These are phyloP conservation scores for Diplodia corticola DNA, from an alignment of 2,329 filamentous ascomycete species.

Conservation along the genomic window DNA sequence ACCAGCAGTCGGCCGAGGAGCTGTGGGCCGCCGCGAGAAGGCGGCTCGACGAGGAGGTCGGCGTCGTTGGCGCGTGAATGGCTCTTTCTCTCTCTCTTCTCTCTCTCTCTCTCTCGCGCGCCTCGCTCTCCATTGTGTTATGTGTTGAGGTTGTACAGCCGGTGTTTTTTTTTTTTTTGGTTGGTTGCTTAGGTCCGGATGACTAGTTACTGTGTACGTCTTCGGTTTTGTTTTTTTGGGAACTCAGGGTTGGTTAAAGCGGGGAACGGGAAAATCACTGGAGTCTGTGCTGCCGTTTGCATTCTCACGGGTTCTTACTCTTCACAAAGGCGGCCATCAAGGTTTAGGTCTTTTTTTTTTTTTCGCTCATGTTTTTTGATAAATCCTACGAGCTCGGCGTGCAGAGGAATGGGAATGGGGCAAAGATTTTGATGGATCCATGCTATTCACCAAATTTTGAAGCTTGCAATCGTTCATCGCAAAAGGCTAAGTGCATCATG, in stretches of 20 bases:
- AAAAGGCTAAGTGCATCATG: background rate
- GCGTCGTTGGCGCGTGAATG: background rate
- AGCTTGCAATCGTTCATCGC: background rate
- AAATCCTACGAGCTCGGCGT: background rate
- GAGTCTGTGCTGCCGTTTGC: background rate
- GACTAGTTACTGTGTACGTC: too few relatives aligned
- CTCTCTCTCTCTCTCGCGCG: too few relatives aligned
- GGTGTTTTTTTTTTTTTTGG: background rate
- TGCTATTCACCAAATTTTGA: background rate
- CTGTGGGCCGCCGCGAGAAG: background rate
- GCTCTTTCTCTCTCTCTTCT: too few relatives aligned
- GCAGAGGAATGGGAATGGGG: background rate
- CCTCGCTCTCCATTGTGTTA: background rate
- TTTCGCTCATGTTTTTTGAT: background rate
- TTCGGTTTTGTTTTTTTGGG: too few relatives aligned
- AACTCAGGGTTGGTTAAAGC: background rate
- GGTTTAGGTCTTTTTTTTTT: background rate
- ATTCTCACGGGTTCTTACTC: background rate
- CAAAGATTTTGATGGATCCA: background rate
- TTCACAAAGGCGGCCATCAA: background rate
- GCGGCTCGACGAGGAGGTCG: conserved; percentile 10
- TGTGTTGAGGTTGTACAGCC: background rate
- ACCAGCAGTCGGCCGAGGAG: background rate
- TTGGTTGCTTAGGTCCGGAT: background rate
- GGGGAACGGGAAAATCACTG: background rate